Base-by-base conservation (phyloP, 164 flowering plant species). In the Chimonanthus praecox region DNA sequence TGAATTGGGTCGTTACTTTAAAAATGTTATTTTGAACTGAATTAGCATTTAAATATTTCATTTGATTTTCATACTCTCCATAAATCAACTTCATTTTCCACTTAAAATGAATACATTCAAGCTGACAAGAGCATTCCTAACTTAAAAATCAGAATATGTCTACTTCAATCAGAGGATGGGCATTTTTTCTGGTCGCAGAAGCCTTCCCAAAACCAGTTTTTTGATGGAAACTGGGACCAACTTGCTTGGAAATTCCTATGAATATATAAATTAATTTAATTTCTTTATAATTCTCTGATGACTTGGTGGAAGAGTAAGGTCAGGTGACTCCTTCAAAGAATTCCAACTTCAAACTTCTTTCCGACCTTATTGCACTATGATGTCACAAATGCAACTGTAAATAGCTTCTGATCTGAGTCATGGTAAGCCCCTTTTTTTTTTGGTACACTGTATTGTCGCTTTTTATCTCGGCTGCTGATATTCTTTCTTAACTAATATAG, bases 181-280 rank as follows among this genome's bases (percentile, higher is more conserved):
- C 83, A 78, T 72, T 80, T 79, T 83, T 80, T 73, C 74, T 80
- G 78, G 80, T 83, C 64, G 60, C 74, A 75, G 68, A 81, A 80
- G 66, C 73, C 73, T 74, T 76, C 78, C 72, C 66, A 82, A 67
- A 65, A 77, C 83, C 75, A 71, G 58, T 82, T 83, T 75, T 73
- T 67, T 78, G 80, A 71, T 84, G 76, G 77, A 72, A 67, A 70
- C 84, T 68, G 74, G 72, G 82, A 73, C 83, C 80, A 66, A 89
- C 82, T 86, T 81, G 78, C 82, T 88, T 84, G 86, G 58, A 76
- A 69, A 46, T 48, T 46, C 75, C 75, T 77, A 64, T 62, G 45
- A 74, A 44, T 16, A 45, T 6, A 43, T 51, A 13, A 58, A 44
- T 73, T 63, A 70, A 70, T 73, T 20, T 46, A 69, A 77, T 71